phyloP scores from a whole-genome alignment of 1,284 basidiomycete species.

The Ustilago lituana region DNA sequence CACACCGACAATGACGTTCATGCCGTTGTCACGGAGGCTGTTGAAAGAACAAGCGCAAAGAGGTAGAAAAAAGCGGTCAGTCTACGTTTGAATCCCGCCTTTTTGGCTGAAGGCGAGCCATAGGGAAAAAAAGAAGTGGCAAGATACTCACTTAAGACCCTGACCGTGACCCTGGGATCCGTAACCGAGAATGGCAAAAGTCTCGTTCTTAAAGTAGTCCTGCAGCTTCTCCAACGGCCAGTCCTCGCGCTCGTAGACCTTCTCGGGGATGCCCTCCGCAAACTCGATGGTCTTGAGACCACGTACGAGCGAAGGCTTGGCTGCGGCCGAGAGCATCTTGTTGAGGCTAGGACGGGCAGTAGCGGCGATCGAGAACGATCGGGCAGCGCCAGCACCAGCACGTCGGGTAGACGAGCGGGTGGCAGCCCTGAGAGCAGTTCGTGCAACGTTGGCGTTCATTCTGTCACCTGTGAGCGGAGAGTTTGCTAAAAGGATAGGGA shows the following conservation, averaged over 20 bases:
- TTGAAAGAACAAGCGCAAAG: neutral
- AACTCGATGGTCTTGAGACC: constrained; percentile 98
- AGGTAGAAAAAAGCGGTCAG: constrained; percentile 10
- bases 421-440: constrained; percentile 51
- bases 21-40: constrained; percentile 91
- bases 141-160: constrained; percentile 78
- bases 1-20: constrained; percentile 99
- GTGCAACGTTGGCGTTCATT: constrained; percentile 55
- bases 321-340: constrained; percentile 38
- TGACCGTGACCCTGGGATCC: constrained; percentile 96
- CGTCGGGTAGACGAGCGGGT: constrained; percentile 46
- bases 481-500: too few relatives aligned
- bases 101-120: neutral
- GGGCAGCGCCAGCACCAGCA: constrained; percentile 38
- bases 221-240: constrained; percentile 98
- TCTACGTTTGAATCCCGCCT: neutral
- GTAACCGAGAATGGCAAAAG: constrained; percentile 90
- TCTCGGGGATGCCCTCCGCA: constrained; percentile 84
- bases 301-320: constrained; percentile 52
- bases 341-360: constrained; percentile 42
- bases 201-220: constrained; percentile 97
- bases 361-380: constrained; percentile 47
- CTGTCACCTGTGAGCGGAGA: neutral
- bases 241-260: constrained; percentile 96
- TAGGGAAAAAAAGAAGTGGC: too few relatives aligned